Conservation (phyloP, 345 rosid species). For the Rhodomyrtus tomentosa region DNA sequence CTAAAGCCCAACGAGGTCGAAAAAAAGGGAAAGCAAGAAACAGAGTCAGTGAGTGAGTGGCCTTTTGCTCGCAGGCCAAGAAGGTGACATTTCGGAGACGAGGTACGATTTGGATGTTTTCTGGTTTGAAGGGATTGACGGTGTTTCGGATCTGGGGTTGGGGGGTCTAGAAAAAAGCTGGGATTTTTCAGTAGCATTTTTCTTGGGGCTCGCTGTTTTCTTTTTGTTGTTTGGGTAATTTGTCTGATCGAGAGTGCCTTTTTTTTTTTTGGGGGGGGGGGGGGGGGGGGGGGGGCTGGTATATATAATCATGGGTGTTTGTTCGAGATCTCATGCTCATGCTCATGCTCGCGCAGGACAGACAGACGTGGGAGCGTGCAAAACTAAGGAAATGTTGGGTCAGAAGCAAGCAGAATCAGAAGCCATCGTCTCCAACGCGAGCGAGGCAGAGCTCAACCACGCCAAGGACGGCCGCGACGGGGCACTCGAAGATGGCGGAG, state of each 20-base stretch:
- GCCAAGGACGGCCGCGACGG: slow-evolving; percentile 14
- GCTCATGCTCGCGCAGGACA: neutral
- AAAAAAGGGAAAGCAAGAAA: neutral
- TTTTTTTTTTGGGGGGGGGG: neutral
- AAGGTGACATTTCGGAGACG: neutral
- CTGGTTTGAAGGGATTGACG: neutral
- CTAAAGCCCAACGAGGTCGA: neutral
- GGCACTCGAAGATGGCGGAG: slow-evolving; percentile 9
- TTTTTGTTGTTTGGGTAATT: neutral
- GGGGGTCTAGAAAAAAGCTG: neutral
- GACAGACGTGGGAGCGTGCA: neutral
- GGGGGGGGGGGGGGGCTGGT: neutral
- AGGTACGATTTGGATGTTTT: neutral
- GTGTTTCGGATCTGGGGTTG: slow-evolving; percentile 8
- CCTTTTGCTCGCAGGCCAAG: neutral
- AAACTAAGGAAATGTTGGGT: slow-evolving; percentile 45
- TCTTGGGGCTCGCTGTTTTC: slow-evolving; percentile 7
- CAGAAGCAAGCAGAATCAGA: slow-evolving; percentile 81
- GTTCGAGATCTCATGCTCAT: neutral
- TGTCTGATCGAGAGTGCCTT: slow-evolving; percentile 26
- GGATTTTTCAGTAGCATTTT: slow-evolving; percentile 18
- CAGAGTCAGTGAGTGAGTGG: neutral
- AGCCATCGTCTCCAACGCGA: slow-evolving; percentile 58
- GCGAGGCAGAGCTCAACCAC: slow-evolving; percentile 31
- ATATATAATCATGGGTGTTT: slow-evolving; percentile 2